Percentiles rank a stretch among this genome's conserved stretches.
Evolutionary conservation across 257 asterid species (phyloP).

Genomic region (Sherardia arvensis): DNA sequence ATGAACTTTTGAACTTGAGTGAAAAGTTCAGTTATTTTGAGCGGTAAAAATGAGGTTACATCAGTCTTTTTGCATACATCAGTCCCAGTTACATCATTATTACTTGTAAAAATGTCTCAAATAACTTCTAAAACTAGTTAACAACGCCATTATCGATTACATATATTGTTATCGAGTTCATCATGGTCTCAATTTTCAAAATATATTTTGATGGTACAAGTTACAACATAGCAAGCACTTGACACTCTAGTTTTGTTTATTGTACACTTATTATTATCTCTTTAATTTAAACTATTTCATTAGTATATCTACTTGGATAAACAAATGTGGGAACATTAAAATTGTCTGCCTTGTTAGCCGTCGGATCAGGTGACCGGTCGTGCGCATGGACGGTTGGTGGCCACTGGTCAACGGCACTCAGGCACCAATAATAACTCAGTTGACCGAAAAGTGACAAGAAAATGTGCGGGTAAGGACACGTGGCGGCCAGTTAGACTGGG

Average conservation of each 20-base stretch:
- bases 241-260: neutral
- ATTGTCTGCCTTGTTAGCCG: conserved; percentile 11
- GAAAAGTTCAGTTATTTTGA: too few relatives aligned
- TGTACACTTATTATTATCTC: neutral
- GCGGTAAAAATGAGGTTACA: too few relatives aligned
- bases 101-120: too few relatives aligned
- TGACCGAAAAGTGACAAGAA: conserved; percentile 6
- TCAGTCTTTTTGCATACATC: too few relatives aligned
- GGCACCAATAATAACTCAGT: neutral
- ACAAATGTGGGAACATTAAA: neutral
- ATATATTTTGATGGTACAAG: too few relatives aligned
- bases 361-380: conserved; percentile 17
- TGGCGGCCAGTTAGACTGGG: conserved; percentile 6
- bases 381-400: conserved; percentile 9
- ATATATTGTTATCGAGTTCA: too few relatives aligned
- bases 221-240: neutral
- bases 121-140: too few relatives aligned
- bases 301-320: neutral
- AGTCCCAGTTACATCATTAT: too few relatives aligned
- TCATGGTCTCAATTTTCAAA: too few relatives aligned
- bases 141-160: too few relatives aligned
- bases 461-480: conserved; percentile 12
- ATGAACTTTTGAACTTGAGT: too few relatives aligned
- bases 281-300: too few relatives aligned
- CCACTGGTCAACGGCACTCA: neutral